Percentiles rank a stretch among this genome's conserved stretches.
phyloP scores from a whole-genome alignment of 352 stramenopile genomes.

The Pythium dissotocum region DNA sequence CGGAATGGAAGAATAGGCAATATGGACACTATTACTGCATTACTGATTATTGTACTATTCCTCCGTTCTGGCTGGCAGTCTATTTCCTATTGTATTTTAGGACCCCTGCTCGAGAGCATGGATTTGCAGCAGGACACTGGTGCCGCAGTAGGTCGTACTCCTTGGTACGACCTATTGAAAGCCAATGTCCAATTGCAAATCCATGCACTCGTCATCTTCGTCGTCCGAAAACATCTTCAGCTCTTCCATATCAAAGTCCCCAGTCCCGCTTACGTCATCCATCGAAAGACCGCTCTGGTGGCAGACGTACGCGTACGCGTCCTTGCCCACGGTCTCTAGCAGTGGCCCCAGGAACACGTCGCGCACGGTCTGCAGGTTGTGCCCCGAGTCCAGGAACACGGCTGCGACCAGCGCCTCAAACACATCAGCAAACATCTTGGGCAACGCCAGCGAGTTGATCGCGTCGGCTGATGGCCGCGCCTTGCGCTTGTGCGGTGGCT shows the following conservation, averaged over 20 bases:
- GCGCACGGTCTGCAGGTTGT: conserved; percentile 66
- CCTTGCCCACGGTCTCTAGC: conserved; percentile 66
- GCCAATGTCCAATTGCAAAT: background rate
- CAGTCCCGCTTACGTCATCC: conserved; percentile 26
- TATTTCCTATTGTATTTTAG: no score
- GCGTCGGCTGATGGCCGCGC: conserved; percentile 9
- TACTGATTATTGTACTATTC: no score
- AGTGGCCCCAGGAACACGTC: conserved; percentile 85
- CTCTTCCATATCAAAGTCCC: conserved; percentile 23
- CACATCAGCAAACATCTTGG: conserved; percentile 87
- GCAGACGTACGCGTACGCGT: conserved; percentile 73
- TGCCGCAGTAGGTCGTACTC: background rate
- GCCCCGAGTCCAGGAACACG: conserved; percentile 82
- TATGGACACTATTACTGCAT: no score
- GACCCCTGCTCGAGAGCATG: conserved; percentile 48
- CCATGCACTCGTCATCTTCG: conserved; percentile 23
- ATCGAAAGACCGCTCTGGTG: conserved; percentile 62
- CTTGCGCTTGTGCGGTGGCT: conserved; percentile 1
- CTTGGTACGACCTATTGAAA: no score
- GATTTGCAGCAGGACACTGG: no score
- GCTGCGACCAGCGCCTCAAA: conserved; percentile 88
- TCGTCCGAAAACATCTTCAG: conserved; percentile 12
- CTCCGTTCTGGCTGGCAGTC: no score
- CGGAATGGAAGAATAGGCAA: no score
- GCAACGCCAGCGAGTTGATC: conserved; percentile 47